Evolutionary conservation across 1,139 yeast species (phyloP).

Genomic region (Nakaseomyces kungkrabaensis): DNA sequence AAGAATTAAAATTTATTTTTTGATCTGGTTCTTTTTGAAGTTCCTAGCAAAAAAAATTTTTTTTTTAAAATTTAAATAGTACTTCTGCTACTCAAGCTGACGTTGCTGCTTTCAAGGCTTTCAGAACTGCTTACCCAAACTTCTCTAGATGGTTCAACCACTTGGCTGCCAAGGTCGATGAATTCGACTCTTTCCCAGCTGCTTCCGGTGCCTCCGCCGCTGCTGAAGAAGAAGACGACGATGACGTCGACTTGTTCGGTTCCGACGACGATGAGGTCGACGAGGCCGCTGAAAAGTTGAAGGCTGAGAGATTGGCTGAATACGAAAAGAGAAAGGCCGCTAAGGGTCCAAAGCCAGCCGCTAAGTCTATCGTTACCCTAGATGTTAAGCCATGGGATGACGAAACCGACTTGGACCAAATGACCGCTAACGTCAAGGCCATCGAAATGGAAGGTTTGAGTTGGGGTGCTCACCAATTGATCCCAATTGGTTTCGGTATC

Average conservation of each 20-base stretch:
- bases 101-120: slow-evolving; percentile 88
- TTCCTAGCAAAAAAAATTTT: no score
- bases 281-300: slow-evolving; percentile 92
- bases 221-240: slow-evolving; percentile 71
- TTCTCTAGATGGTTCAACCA: slow-evolving; percentile 98
- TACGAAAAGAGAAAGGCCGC: slow-evolving; percentile 97
- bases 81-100: slow-evolving; percentile 91
- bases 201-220: slow-evolving; percentile 48
- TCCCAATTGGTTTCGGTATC: slow-evolving; percentile 99
- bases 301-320: slow-evolving; percentile 95
- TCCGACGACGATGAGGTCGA: slow-evolving; percentile 88
- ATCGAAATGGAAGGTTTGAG: slow-evolving; percentile 83
- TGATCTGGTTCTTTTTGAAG: neutral
- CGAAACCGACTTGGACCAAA: slow-evolving; percentile 87
- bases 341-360: slow-evolving; percentile 96
- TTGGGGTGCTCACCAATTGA: slow-evolving; percentile 97
- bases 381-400: slow-evolving; percentile 99
- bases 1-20: neutral
- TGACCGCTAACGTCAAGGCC: slow-evolving; percentile 76
- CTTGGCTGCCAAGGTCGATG: slow-evolving; percentile 85
- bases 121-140: slow-evolving; percentile 87
- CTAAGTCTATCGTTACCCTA: slow-evolving; percentile 91
- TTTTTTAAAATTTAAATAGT: slow-evolving; percentile 31
- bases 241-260: slow-evolving; percentile 91
- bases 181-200: slow-evolving; percentile 78